Evolutionary conservation across 2,329 filamentous ascomycete species (phyloP), one percentile per base, ranked within the genome.

Genomic region (Akanthomyces uredinophilus): DNA sequence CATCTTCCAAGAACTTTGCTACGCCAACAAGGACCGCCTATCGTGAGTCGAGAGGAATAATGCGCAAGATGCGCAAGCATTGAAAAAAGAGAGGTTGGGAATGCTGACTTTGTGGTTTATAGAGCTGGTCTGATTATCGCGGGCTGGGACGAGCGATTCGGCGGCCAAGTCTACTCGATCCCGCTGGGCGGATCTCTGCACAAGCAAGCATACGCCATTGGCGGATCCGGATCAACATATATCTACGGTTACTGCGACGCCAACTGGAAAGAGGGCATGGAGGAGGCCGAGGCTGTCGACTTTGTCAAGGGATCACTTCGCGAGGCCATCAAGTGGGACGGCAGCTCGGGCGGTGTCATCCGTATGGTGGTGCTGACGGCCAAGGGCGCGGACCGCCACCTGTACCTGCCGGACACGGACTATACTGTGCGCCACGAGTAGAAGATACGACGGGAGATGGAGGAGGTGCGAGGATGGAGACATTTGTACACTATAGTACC

Each of bases 271-370:
- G 95, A 98, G 78, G 87, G 87, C 67, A 98, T 99, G 93, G 91
- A 89, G 59, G 92, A 98, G 81, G 83, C 86, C 61, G 93, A 96
- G 65, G 95, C 95, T 1, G 87, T 99, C 67, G 78, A 87, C 46
- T 99, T 99, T 71, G 95, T 99, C 74, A 97, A 96, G 81, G 89
- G 87, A 53, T 88, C 95, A 37, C 81, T 99, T 73, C 82, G 86
- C 71, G 94, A 99, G 82, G 95, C 95, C 18, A 98, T 99, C 84
- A 96, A 96, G 80, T 99, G 95, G 95, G 95, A 99, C 74, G 95
- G 95, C 66, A 97, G 93, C 81, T 98, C 95, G 3, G 95, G 95
- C 68, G 95, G 95, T 79, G 95, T 99, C 64, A 99, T 99, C 72
- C 87, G 95, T 69, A 92, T 99, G 91, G 94, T 98, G 65, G 95